Evolutionary conservation across 2,329 filamentous ascomycete genomes (phyloP), one percentile per base, ranked within the genome.

Genomic region (Xylariaceae sp.): DNA sequence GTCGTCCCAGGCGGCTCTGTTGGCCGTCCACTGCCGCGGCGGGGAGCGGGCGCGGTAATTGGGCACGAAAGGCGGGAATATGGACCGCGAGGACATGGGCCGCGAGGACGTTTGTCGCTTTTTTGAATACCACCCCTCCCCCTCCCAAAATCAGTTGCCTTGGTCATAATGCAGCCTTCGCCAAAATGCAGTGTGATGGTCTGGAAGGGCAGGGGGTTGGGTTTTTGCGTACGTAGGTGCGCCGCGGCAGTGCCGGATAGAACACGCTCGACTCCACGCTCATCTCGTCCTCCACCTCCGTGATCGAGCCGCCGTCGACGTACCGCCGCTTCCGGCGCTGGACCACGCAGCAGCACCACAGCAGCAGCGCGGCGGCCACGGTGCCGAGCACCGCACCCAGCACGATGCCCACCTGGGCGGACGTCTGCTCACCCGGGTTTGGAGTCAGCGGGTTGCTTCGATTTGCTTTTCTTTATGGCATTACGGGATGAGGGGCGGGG

Each of bases 341-440:
- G 13, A 12, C 23, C 4, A 43, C 35, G 10, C 44, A 46, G 31
- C 46, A 52, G 25, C 36, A 43, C 40, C 44, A 50, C 5, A 49
- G 13, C 2, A 46, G 11, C 23, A 51, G 29, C 2, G 38, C 31
- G 3, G 51, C 27, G 6, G 47, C 37, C 3, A 41, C 28, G n/a
- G 36, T 40, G 1, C 48, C 46, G 10, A 52, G 17, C 4, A 28
- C 38, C 23, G 38, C 39, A 18, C 49, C 48, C 9, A 52, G 39
- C 19, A 52, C 47, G 26, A 52, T 49, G n/a, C 46, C 49, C 25
- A 48, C 44, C 26, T 48, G 37, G 8, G 39, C 32, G 5, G 38
- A 36, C 8, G 38, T 31, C 12, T 46, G n/a, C n/a, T n/a, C n/a
- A n/a, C n/a, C n/a, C n/a, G n/a, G n/a, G n/a, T n/a, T n/a, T n/a